Base-by-base conservation (phyloP, 768 basidiomycete species). In the Sporobolomyces roseus region DNA sequence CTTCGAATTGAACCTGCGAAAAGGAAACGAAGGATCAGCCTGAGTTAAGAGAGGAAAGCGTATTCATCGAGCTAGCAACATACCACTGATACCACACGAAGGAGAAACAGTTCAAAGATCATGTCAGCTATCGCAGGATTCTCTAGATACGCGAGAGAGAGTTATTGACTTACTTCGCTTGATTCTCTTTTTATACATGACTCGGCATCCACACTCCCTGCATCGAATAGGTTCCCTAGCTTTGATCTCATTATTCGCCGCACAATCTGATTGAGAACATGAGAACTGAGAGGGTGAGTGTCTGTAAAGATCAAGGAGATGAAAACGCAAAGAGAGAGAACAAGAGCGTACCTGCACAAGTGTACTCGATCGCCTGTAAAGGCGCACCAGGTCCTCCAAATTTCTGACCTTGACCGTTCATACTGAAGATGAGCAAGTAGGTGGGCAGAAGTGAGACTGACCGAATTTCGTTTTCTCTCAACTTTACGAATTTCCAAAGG, bases 161-260 rank as follows among this genome's bases (percentile, higher is more conserved):
- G n/a, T n/a, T n/a, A n/a, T n/a, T n/a, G n/a, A 78, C 92, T 78
- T 75, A 97, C 94, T 93, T 83, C 91, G 83, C 77, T 85, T 90
- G 29, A 93, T 94, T 75, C 94, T 82, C 79, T 93, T 96, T 81
- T 98, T 98, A 81, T 96, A 97, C 91, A 98, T 93, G 78, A 98
- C 94, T 60, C 94, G 86, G 79, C 97, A 94, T 4, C 94, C 94
- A 76, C 94, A 98, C 77, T 97, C 92, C 74, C 89, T 84, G 80
- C 94, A 98, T 64, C 94, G 88, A 72, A 97, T 93, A 49, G 91
- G 91, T 78, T 98, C 94, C 66, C 91, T 83, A 12, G 90, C 83
- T 79, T 86, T 88, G 78, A 97, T 92, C 77, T 90, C 88, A 78
- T 93, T 96, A 80, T 89, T 89, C 1, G 88, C 88, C 68, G 91